Conservation (phyloP, 2,329 filamentous ascomycete genomes). For the Penicillium sp. region DNA sequence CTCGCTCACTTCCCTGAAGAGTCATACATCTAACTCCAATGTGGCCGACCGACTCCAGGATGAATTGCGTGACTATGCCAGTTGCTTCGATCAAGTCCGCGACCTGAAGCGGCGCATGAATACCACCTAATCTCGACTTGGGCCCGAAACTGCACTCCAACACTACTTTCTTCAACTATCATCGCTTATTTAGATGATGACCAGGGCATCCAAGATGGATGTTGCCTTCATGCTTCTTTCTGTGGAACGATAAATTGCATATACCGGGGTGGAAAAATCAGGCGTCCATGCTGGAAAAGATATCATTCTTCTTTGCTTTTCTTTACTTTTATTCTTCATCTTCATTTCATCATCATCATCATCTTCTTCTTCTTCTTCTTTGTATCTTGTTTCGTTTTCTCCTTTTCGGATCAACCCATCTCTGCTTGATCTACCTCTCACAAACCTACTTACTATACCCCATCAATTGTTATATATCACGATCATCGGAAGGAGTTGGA, state of each 20-base stretch:
- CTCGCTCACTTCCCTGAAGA: conserved; percentile 77
- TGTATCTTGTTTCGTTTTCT: not conserved
- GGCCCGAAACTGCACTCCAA: not conserved
- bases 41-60: conserved; percentile 74
- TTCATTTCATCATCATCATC: no score
- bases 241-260: conserved; percentile 18
- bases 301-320: not conserved
- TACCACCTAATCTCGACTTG: conserved; percentile 24
- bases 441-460: conserved; percentile 7
- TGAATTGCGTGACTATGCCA: conserved; percentile 81
- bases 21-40: conserved; percentile 52
- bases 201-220: conserved; percentile 1
- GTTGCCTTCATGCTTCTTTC: conserved; percentile 1
- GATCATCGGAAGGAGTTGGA: conserved; percentile 5
- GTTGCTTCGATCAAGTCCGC: conserved; percentile 81
- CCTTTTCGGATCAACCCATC: not conserved
- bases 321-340: no score
- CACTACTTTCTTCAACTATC: not conserved
- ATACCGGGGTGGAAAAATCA: not conserved
- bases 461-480: conserved; percentile 6
- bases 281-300: conserved; percentile 19
- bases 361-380: not conserved
- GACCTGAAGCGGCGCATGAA: conserved; percentile 44
- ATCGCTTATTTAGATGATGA: not conserved
- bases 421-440: not conserved